These are phyloP conservation scores for Chrysophaeum taylorii DNA, from an alignment of 352 stramenopile species.

Conservation along the genomic window DNA sequence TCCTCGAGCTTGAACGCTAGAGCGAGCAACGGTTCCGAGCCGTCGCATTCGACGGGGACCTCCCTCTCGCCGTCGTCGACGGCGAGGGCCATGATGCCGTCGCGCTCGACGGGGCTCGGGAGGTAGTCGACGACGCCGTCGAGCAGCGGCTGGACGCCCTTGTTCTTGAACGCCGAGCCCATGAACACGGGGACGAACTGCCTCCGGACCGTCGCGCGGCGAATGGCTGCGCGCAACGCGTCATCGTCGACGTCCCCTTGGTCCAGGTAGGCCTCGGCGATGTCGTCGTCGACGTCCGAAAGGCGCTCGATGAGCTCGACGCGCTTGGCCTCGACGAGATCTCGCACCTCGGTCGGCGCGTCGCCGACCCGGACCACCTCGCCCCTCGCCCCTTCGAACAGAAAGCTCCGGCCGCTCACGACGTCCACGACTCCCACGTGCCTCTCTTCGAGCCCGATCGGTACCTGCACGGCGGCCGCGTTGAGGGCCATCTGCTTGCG, in stretches of 20 bases:
- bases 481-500: slow-evolving; percentile 92
- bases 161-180: slow-evolving; percentile 93
- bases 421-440: slow-evolving; percentile 93
- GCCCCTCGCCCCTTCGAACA: slow-evolving; percentile 76
- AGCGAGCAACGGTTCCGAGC: slow-evolving; percentile 78
- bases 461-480: slow-evolving; percentile 86
- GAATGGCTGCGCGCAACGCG: slow-evolving; percentile 82
- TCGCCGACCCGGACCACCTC: slow-evolving; percentile 72
- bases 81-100: slow-evolving; percentile 87
- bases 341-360: slow-evolving; percentile 69
- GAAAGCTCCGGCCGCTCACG: slow-evolving; percentile 71
- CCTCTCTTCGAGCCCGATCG: slow-evolving; percentile 86
- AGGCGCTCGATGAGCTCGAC: slow-evolving; percentile 76
- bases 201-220: slow-evolving; percentile 82
- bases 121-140: slow-evolving; percentile 95
- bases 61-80: slow-evolving; percentile 75
- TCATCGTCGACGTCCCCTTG: slow-evolving; percentile 84
- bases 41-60: slow-evolving; percentile 66
- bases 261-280: slow-evolving; percentile 96
- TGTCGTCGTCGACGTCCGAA: slow-evolving; percentile 94
- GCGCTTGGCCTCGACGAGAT: slow-evolving; percentile 72
- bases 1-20: slow-evolving; percentile 99
- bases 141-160: slow-evolving; percentile 93
- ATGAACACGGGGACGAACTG: slow-evolving; percentile 98
- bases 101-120: slow-evolving; percentile 77